Evolutionary conservation across 306 rosid genomes (phyloP).

Genomic region (Crataegus laevigata): DNA sequence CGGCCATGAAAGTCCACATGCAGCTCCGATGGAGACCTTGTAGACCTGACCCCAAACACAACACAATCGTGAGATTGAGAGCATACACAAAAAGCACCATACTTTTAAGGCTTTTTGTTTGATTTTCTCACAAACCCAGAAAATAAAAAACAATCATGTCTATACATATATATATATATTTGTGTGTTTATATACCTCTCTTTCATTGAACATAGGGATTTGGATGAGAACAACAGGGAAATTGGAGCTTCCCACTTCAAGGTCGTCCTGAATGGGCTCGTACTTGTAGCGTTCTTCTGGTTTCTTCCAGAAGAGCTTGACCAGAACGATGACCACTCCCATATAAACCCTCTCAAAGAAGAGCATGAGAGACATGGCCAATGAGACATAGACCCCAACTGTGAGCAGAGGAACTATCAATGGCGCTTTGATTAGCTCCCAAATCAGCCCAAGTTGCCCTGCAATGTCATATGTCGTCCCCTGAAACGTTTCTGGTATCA

Average conservation of each 20-base stretch:
- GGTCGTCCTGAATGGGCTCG: constrained; percentile 62
- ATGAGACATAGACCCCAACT: constrained; percentile 48
- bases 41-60: constrained; percentile 51
- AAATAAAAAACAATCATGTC: background rate
- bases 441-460: constrained; percentile 52
- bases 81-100: background rate
- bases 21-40: constrained; percentile 96
- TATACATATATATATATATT: too few relatives aligned
- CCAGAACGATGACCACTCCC: constrained; percentile 82
- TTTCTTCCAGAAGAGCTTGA: constrained; percentile 88
- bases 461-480: constrained; percentile 47
- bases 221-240: constrained; percentile 85
- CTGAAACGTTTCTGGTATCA: constrained; percentile 54
- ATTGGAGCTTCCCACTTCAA: constrained; percentile 67
- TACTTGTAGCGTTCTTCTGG: constrained; percentile 72
- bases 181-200: constrained; percentile 44
- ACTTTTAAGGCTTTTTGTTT: background rate
- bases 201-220: constrained; percentile 97
- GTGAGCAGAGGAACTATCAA: constrained; percentile 78
- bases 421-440: constrained; percentile 87
- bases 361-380: constrained; percentile 93
- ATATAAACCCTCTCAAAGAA: constrained; percentile 79
- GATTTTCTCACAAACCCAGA: background rate
- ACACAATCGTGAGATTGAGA: background rate
- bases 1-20: constrained; percentile 97